Percentiles rank a stretch among this genome's conserved stretches.
phyloP scores from a whole-genome alignment of 2,329 filamentous ascomycete genomes.

The Cryoendolithus antarcticus region DNA sequence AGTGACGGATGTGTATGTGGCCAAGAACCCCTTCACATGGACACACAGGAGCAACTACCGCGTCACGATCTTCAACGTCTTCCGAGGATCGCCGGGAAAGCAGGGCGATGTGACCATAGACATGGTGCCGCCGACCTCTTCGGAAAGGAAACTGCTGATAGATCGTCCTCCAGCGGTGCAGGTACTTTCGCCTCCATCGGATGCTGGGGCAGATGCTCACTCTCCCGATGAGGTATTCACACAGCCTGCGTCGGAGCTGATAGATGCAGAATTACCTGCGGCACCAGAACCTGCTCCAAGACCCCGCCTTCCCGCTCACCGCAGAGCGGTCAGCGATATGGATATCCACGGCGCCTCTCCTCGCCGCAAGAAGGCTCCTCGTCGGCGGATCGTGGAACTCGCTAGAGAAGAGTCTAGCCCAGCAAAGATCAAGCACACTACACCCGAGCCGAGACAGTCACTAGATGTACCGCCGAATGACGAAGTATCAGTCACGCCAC shows the following conservation, averaged over 20 bases:
- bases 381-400: slow-evolving; percentile 46
- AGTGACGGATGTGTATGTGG: slow-evolving; percentile 82
- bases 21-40: slow-evolving; percentile 82
- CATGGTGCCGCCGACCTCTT: slow-evolving; percentile 64
- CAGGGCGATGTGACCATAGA: slow-evolving; percentile 86
- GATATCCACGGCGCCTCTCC: slow-evolving; percentile 22
- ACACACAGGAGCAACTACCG: slow-evolving; percentile 69
- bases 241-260: background rate
- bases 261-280: too few relatives aligned
- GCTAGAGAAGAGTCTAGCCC: slow-evolving; percentile 29
- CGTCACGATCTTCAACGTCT: slow-evolving; percentile 88
- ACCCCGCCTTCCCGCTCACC: slow-evolving; percentile 8
- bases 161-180: slow-evolving; percentile 54
- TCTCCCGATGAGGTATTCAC: slow-evolving; percentile 18
- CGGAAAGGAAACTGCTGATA: slow-evolving; percentile 71
- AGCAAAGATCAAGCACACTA: too few relatives aligned
- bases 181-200: slow-evolving; percentile 57
- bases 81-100: slow-evolving; percentile 79
- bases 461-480: too few relatives aligned
- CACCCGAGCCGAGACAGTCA: too few relatives aligned
- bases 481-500: too few relatives aligned
- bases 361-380: slow-evolving; percentile 44
- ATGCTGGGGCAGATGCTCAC: slow-evolving; percentile 42
- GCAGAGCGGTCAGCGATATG: slow-evolving; percentile 8
- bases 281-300: too few relatives aligned